Evolutionary conservation across 768 basidiomycete species (phyloP).

Genomic region (Sistotremastrum niveocremeum): DNA sequence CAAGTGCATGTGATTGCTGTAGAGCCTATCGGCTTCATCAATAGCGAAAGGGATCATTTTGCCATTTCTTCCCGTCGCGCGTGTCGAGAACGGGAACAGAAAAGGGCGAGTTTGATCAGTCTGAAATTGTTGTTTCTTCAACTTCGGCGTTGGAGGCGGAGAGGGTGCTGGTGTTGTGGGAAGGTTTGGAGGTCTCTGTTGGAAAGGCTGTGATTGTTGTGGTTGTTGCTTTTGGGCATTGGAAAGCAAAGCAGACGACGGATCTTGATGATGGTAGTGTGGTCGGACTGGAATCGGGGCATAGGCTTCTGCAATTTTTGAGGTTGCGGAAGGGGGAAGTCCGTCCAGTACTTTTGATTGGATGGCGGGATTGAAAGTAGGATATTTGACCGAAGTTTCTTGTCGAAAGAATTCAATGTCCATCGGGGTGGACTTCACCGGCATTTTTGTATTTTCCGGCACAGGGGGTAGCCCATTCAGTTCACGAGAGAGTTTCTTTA

Average conservation of each 20-base stretch:
- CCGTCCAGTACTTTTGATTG: slow-evolving; percentile 20
- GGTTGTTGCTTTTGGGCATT: background rate
- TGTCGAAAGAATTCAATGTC: slow-evolving; percentile 83
- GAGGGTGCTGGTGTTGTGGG: slow-evolving; percentile 86
- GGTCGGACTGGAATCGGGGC: slow-evolving; percentile 88
- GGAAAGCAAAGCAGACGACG: slow-evolving; percentile 4
- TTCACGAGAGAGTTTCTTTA: slow-evolving; percentile 77
- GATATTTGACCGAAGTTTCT: slow-evolving; percentile 92
- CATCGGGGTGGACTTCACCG: slow-evolving; percentile 80
- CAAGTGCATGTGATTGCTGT: slow-evolving; percentile 81
- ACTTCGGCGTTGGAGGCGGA: slow-evolving; percentile 73
- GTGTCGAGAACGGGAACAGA: slow-evolving; percentile 87
- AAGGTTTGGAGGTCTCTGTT: slow-evolving; percentile 1
- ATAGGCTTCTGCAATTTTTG: slow-evolving; percentile 79
- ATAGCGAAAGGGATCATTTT: slow-evolving; percentile 89
- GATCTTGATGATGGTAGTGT: slow-evolving; percentile 82
- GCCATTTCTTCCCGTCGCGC: slow-evolving; percentile 37
- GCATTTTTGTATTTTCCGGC: slow-evolving; percentile 39
- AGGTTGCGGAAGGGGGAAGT: slow-evolving; percentile 22
- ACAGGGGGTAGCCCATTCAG: slow-evolving; percentile 56
- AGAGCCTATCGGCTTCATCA: slow-evolving; percentile 88
- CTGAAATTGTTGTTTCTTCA: slow-evolving; percentile 97
- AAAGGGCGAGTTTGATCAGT: slow-evolving; percentile 93
- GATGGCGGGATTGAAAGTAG: slow-evolving; percentile 69
- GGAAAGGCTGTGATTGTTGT: slow-evolving; percentile 3